Evolutionary conservation across 192 early-diverging fungal species (phyloP), one percentile per base, ranked within the genome.

Genomic region (Rhizophagus sp.): DNA sequence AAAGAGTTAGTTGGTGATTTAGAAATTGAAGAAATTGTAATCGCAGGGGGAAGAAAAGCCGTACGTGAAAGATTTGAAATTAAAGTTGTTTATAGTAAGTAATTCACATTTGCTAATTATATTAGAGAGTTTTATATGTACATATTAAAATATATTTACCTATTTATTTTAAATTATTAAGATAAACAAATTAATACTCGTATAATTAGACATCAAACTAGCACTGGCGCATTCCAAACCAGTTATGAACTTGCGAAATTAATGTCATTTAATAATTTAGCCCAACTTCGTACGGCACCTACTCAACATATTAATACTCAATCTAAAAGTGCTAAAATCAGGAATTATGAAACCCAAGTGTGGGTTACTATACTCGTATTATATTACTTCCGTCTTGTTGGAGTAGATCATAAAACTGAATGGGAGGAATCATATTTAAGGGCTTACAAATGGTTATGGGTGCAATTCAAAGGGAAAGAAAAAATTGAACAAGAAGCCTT

Each of bases 401-500:
- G 65, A 15, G 25, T 79, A 3, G 77, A 79, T 69, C 77, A 79
- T 52, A 27, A 61, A 17, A 6, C 27, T 1, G 50, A 34, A 34
- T 79, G 77, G 77, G 24, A 69, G 7, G 10, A 11, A 8, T 30
- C 39, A 19, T 79, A 79, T 52, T 39, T 52, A 57, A 69, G 7
- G 4, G 19, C 77, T 69, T 79, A 79, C 27, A 30, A 9, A 65
- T 79, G 77, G 77, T 39, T 69, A 64, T 79, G 77, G 77, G 77
- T 13, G 19, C 77, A 79, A 69, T 79, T 79, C 22, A 49, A 69
- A 50, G 50, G 47, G 4, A 79, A 69, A 34, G 77, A 68, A 49
- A 8, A 6, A 22, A 17, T 79, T 68, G 77, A 79, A 69, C 24
- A 39, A 25, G 77, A 79, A 22, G 64, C 65, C 4, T 68, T 79